phyloP scores from a whole-genome alignment of 164 flowering plant genomes.

The Sextonia rubra region DNA sequence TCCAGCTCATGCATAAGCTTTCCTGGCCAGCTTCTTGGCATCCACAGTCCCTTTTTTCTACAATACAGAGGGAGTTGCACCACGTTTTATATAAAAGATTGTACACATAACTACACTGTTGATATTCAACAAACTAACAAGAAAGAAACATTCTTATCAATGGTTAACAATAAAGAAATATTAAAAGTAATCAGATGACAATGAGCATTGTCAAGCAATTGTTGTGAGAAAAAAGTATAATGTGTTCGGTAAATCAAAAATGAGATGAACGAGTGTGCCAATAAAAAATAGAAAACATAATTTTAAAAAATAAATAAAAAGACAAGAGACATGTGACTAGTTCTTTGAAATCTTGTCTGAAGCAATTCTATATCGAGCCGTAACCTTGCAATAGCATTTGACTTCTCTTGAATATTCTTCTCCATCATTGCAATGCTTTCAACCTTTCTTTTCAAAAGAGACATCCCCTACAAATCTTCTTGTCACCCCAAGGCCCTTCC shows the following conservation, averaged over 20 bases:
- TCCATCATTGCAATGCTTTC: constrained; percentile 51
- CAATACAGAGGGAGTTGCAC: not conserved
- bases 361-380: constrained; percentile 41
- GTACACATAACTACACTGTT: not conserved
- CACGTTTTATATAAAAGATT: too few relatives aligned
- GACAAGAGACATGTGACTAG: too few relatives aligned
- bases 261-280: not conserved
- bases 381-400: constrained; percentile 43
- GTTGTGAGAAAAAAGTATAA: not conserved
- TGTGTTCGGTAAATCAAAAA: not conserved
- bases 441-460: constrained; percentile 45
- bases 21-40: constrained; percentile 53
- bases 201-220: not conserved
- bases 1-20: constrained; percentile 71
- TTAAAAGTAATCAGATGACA: too few relatives aligned
- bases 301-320: too few relatives aligned
- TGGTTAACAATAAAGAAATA: not conserved
- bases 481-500: too few relatives aligned
- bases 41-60: constrained; percentile 64
- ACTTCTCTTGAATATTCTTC: constrained; percentile 47
- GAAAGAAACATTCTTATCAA: not conserved
- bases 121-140: not conserved
- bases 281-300: too few relatives aligned
- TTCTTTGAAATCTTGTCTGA: constrained; percentile 27
- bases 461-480: too few relatives aligned